phyloP scores from a whole-genome alignment of 345 rosid genomes.

The Gossypium australe region DNA sequence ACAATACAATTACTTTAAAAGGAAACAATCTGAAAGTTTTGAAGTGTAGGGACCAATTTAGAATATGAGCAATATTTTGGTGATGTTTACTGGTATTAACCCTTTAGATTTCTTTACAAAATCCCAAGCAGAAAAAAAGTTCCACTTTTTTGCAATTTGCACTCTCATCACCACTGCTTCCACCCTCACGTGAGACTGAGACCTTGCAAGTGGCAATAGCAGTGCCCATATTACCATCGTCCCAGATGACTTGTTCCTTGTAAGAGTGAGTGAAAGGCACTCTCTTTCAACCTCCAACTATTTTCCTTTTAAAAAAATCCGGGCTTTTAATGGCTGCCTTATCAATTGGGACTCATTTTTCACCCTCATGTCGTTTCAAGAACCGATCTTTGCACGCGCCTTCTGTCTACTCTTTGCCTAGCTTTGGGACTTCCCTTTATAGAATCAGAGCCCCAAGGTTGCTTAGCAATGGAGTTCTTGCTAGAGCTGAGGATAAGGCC shows the following conservation, averaged over 20 bases:
- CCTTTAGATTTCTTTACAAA: too few species aligned
- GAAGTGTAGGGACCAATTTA: too few species aligned
- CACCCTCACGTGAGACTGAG: not conserved
- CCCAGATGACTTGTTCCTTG: not conserved
- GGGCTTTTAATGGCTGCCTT: conserved; percentile 51
- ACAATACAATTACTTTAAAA: too few species aligned
- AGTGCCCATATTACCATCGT: not conserved
- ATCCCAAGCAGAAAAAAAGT: not conserved
- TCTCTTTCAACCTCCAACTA: not conserved
- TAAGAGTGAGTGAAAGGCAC: not conserved
- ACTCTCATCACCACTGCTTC: not conserved
- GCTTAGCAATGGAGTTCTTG: conserved; percentile 38
- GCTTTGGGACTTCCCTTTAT: conserved; percentile 27
- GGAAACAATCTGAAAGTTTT: too few species aligned
- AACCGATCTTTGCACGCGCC: conserved; percentile 25
- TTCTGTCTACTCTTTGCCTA: conserved; percentile 23
- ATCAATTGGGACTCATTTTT: conserved; percentile 37
- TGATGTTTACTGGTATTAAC: too few species aligned
- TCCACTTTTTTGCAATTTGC: not conserved
- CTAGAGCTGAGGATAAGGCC: conserved; percentile 76
- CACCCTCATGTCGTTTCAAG: conserved; percentile 30
- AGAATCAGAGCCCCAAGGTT: conserved; percentile 41
- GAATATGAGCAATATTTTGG: too few species aligned
- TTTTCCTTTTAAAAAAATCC: not conserved
- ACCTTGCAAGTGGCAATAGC: not conserved